Evolutionary conservation across 768 basidiomycete species (phyloP).

Genomic region (Tylopilus subfusipes): DNA sequence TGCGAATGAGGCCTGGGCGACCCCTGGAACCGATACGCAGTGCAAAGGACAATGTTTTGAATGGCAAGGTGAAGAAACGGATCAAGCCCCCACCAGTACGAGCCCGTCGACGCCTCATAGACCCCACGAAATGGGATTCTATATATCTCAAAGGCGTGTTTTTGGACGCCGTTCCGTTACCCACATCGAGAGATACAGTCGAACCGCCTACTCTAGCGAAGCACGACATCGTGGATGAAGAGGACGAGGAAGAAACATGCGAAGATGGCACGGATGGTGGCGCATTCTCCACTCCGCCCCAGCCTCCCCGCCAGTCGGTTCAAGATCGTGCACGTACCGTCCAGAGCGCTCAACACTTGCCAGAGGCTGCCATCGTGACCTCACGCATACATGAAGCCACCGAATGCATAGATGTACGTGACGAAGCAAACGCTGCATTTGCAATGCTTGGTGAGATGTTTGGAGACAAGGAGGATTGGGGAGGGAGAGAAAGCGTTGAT

Average conservation of each 20-base stretch:
- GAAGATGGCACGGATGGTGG: not conserved
- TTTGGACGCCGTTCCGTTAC: slow-evolving; percentile 39
- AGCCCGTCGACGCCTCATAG: slow-evolving; percentile 63
- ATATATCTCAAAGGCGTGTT: slow-evolving; percentile 68
- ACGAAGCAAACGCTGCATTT: slow-evolving; percentile 17
- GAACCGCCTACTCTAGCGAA: not conserved
- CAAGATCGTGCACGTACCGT: not conserved
- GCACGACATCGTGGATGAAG: not conserved
- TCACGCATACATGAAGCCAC: not conserved
- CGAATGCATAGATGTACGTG: slow-evolving; percentile 2
- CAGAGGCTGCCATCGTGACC: not conserved
- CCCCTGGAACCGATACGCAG: slow-evolving; percentile 42
- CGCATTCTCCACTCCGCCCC: not conserved
- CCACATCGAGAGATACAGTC: not conserved
- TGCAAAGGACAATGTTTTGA: slow-evolving; percentile 7
- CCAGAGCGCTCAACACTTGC: not conserved
- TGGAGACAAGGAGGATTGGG: slow-evolving; percentile 54
- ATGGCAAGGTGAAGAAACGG: slow-evolving; percentile 41
- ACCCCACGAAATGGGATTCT: slow-evolving; percentile 69
- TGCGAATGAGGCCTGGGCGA: slow-evolving; percentile 54
- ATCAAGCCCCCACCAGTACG: slow-evolving; percentile 50
- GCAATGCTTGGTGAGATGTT: slow-evolving; percentile 52
- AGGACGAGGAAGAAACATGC: not conserved
- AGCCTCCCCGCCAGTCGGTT: not conserved
- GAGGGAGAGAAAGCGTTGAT: slow-evolving; percentile 53